Evolutionary conservation across 352 stramenopile species (phyloP).

Genomic region (Phytophthora pinifolia): DNA sequence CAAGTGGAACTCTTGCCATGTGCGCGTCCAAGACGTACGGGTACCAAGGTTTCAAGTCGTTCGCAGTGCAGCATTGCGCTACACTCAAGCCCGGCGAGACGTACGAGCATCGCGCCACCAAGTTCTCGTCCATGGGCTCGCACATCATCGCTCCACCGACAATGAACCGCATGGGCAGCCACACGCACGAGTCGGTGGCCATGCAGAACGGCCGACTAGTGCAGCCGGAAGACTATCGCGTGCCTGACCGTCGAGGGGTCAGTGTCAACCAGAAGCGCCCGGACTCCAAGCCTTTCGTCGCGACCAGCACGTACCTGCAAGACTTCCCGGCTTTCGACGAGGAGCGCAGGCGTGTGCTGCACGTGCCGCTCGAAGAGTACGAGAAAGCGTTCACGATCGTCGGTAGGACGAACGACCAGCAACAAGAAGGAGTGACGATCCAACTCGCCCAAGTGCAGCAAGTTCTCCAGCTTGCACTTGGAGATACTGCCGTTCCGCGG

Average conservation of each 20-base stretch:
- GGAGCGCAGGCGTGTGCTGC: conserved; percentile 43
- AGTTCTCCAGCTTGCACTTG: conserved; percentile 48
- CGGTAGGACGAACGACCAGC: conserved; percentile 25
- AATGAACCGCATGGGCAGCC: conserved; percentile 56
- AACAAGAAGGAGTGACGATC: conserved; percentile 39
- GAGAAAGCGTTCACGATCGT: conserved; percentile 48
- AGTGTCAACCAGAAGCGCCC: conserved; percentile 42
- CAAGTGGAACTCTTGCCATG: conserved; percentile 20
- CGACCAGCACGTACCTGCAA: conserved; percentile 57
- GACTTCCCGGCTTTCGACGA: conserved; percentile 64
- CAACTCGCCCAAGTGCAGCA: conserved; percentile 47
- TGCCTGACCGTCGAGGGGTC: conserved; percentile 60
- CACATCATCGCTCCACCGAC: conserved; percentile 57
- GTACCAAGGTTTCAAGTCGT: conserved; percentile 83
- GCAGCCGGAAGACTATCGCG: conserved; percentile 57
- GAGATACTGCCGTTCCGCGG: conserved; percentile 26
- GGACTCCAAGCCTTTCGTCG: conserved; percentile 55
- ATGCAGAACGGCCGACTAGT: conserved; percentile 46
- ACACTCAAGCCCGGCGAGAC: conserved; percentile 79
- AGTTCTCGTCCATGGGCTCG: conserved; percentile 80
- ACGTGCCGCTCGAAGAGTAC: conserved; percentile 36
- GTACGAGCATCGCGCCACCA: conserved; percentile 62
- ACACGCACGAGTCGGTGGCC: conserved; percentile 56
- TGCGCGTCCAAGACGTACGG: conserved; percentile 55
- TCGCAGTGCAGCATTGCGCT: conserved; percentile 60